phyloP scores from a whole-genome alignment of 2,329 filamentous ascomycete species.

The Diplodia seriata region DNA sequence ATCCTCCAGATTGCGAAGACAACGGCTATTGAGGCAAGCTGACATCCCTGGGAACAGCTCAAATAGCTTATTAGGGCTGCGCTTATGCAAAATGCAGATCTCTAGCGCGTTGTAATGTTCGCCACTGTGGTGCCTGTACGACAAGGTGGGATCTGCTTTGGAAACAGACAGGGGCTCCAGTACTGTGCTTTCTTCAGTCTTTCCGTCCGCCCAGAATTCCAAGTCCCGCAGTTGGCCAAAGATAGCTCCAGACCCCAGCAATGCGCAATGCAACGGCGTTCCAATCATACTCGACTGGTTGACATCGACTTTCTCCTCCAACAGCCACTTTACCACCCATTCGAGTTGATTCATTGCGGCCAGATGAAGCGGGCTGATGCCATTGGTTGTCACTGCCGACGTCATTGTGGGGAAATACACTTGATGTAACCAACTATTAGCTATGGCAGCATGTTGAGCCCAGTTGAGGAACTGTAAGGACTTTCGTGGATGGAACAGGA shows the following conservation, averaged over 20 bases:
- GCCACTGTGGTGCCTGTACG: background rate
- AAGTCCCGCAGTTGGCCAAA: too few relatives aligned
- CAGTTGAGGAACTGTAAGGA: background rate
- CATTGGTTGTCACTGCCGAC: background rate
- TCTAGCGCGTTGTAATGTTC: background rate
- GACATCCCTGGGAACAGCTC: rapidly evolving
- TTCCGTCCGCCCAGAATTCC: too few relatives aligned
- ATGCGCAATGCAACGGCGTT: background rate
- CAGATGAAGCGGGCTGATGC: background rate
- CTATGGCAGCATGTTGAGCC: too few relatives aligned
- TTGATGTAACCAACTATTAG: too few relatives aligned
- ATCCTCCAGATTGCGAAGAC: too few relatives aligned
- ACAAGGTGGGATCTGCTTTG: background rate
- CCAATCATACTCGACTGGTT: background rate
- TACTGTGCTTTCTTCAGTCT: rapidly evolving
- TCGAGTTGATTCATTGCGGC: background rate
- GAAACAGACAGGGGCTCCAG: rapidly evolving
- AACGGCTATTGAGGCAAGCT: background rate
- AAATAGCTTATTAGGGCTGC: background rate
- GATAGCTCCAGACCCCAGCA: background rate
- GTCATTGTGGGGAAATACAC: background rate
- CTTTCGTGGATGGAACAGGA: background rate
- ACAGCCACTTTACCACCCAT: background rate
- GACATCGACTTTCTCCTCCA: background rate
- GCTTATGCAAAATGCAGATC: rapidly evolving